A percentile compares a stretch with the other conserved stretches of the same genome.
phyloP scores from a whole-genome alignment of 805 yeast species.

The Saccharomyces eubayanus region DNA sequence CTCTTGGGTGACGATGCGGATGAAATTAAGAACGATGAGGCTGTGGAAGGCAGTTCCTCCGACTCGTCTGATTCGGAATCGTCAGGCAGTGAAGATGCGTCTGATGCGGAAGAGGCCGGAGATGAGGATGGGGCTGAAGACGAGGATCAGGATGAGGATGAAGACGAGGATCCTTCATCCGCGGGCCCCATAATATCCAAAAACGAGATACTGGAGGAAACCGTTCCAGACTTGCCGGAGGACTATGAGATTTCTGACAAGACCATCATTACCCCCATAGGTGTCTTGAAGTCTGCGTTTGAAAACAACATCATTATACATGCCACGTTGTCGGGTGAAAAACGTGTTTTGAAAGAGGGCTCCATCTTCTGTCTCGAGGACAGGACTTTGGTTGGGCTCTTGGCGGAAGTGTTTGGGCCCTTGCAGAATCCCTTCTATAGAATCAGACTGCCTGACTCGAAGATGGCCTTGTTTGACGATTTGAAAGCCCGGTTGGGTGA shows the following conservation, averaged over 20 bases:
- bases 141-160: slow-evolving; percentile 26
- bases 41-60: background rate
- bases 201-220: slow-evolving; percentile 66
- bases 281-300: slow-evolving; percentile 58
- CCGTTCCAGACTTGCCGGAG: slow-evolving; percentile 58
- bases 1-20: slow-evolving; percentile 9
- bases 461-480: slow-evolving; percentile 14
- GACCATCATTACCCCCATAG: slow-evolving; percentile 65
- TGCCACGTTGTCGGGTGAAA: slow-evolving; percentile 75
- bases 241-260: slow-evolving; percentile 50
- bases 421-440: slow-evolving; percentile 75
- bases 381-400: slow-evolving; percentile 59
- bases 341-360: slow-evolving; percentile 69
- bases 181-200: slow-evolving; percentile 68
- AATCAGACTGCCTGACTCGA: slow-evolving; percentile 42
- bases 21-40: background rate
- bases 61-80: slow-evolving; percentile 19
- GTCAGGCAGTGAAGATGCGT: slow-evolving; percentile 3
- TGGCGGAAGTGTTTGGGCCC: slow-evolving; percentile 86
- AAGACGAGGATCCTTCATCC: slow-evolving; percentile 39
- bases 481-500: slow-evolving; percentile 43
- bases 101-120: slow-evolving; percentile 6
- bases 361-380: slow-evolving; percentile 74
- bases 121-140: slow-evolving; percentile 14
- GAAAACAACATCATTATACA: slow-evolving; percentile 65